Conservation (phyloP, 305 asterid species). For the Solanum aculeatissimum region DNA sequence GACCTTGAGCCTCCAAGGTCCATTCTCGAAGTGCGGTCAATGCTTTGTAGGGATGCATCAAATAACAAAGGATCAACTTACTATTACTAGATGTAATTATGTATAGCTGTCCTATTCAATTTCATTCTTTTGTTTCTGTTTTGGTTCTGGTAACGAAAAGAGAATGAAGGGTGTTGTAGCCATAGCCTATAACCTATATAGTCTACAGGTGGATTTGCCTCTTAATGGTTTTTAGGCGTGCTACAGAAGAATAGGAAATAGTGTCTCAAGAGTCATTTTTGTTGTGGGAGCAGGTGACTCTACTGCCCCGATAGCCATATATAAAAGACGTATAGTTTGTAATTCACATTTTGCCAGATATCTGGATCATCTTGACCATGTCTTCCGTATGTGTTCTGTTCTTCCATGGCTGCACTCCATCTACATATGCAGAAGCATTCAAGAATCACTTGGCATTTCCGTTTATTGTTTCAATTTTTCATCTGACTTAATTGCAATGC, state of each 20-base stretch:
- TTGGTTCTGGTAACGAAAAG: background rate
- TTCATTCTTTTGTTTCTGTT: background rate
- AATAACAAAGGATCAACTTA: constrained; percentile 18
- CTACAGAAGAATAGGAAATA: background rate
- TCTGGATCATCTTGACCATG: background rate
- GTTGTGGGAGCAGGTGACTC: constrained; percentile 4
- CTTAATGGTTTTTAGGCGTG: background rate
- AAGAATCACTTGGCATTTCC: background rate
- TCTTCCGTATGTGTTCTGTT: background rate
- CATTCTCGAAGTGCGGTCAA: constrained; percentile 34
- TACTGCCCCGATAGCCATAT: background rate
- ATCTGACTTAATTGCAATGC: background rate
- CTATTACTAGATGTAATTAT: constrained; percentile 11
- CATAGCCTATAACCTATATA: background rate
- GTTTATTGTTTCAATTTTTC: background rate
- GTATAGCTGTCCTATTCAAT: background rate
- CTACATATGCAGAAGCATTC: background rate
- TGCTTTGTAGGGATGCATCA: constrained; percentile 36
- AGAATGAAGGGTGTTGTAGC: background rate
- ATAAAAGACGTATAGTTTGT: background rate
- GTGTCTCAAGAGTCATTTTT: background rate
- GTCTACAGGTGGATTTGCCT: background rate
- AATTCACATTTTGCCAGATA: background rate
- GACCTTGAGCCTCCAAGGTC: constrained; percentile 44
- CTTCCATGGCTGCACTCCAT: background rate